These are phyloP conservation scores for Rutstroemia sp. DNA, from an alignment of 2,329 filamentous ascomycete genomes.

Conservation along the genomic window DNA sequence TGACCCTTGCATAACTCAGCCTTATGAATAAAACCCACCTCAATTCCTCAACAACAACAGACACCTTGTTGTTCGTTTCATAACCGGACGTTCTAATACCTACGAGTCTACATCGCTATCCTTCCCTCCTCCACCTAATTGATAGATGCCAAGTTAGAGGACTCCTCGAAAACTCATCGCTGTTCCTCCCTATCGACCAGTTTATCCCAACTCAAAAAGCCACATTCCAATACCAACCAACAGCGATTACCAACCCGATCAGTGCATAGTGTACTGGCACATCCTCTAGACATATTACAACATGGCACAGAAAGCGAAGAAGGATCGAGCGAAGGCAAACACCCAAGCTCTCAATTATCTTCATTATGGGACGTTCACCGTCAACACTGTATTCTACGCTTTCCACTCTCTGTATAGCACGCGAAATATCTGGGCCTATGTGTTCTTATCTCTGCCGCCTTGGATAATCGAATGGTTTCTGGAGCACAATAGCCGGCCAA, in stretches of 20 bases:
- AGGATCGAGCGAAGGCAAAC: slow-evolving; percentile 68
- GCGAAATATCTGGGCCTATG: slow-evolving; percentile 61
- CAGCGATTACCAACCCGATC: not conserved
- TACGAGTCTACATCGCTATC: too few species aligned
- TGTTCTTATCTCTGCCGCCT: slow-evolving; percentile 64
- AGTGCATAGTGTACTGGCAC: too few species aligned
- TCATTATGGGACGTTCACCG: slow-evolving; percentile 63
- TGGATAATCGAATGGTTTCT: slow-evolving; percentile 78
- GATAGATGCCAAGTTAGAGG: too few species aligned
- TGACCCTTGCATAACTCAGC: slow-evolving; percentile 4
- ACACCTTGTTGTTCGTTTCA: not conserved
- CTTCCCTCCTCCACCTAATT: too few species aligned
- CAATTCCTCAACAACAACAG: not conserved
- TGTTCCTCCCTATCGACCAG: not conserved
- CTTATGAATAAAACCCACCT: slow-evolving; percentile 1
- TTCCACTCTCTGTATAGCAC: slow-evolving; percentile 56
- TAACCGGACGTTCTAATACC: too few species aligned
- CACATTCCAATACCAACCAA: not conserved
- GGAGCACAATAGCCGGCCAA: slow-evolving; percentile 76
- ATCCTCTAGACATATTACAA: not conserved
- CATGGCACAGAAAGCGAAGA: slow-evolving; percentile 32
- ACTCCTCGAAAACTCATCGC: too few species aligned
- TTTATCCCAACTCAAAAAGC: not conserved
- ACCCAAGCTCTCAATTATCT: slow-evolving; percentile 69
- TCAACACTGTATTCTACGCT: slow-evolving; percentile 70